Evolutionary conservation across 192 early-diverging fungal species (phyloP).

Genomic region (Coemansia sp.): DNA sequence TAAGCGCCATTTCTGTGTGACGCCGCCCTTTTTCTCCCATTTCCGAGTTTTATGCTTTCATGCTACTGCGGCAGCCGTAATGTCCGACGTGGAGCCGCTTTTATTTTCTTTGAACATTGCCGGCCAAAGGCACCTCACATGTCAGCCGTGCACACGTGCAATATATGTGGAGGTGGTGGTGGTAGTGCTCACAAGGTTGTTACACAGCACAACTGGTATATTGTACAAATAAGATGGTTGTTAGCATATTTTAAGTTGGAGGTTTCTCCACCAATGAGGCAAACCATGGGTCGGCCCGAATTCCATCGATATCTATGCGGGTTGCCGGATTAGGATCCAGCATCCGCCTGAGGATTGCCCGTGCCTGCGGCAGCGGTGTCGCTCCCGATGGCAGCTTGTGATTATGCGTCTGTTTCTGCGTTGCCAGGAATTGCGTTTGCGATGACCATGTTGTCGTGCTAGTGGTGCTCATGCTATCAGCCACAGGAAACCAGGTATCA

Average conservation of each 20-base stretch:
- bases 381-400: background rate
- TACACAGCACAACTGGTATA: too few species aligned
- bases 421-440: constrained; percentile 3
- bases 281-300: constrained; percentile 29
- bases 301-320: constrained; percentile 21
- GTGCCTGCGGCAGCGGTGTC: background rate
- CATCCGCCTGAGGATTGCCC: constrained; percentile 14
- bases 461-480: background rate
- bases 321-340: constrained; percentile 23
- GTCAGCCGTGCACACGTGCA: too few species aligned
- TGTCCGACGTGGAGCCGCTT: too few species aligned
- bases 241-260: background rate
- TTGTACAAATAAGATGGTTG: too few species aligned
- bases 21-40: background rate
- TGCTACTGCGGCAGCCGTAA: too few species aligned
- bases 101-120: too few species aligned
- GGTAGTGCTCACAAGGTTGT: too few species aligned
- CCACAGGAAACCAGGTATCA: constrained; percentile 27
- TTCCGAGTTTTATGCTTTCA: too few species aligned
- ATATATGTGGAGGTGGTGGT: background rate
- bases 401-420: background rate
- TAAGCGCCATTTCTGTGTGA: background rate
- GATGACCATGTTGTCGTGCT: constrained; percentile 4
- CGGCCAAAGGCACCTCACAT: too few species aligned
- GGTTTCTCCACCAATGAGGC: constrained; percentile 7